Percentiles rank a stretch among this genome's conserved stretches.
Evolutionary conservation across 176 grass and related monocot species (phyloP).

Genomic region (Paspalum notatum): DNA sequence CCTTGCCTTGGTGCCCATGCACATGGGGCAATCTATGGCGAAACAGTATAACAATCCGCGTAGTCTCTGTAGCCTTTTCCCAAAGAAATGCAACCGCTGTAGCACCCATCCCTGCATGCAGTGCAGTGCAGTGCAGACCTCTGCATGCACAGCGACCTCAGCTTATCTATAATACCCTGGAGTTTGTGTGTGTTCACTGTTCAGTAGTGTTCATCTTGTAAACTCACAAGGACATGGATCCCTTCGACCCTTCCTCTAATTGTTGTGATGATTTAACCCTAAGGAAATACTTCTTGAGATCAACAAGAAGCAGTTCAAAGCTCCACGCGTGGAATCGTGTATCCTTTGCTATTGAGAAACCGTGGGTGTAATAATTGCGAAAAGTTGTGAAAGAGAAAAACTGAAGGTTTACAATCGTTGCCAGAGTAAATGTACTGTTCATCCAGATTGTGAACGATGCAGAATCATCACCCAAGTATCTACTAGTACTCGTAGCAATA

Average conservation of each 20-base stretch:
- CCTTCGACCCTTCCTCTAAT: neutral
- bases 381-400: no score
- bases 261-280: neutral
- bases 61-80: neutral
- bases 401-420: no score
- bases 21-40: slow-evolving; percentile 34
- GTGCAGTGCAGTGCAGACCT: neutral
- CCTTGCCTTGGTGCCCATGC: neutral
- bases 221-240: neutral
- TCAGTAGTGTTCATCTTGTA: neutral
- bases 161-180: no score
- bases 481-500: neutral
- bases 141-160: neutral
- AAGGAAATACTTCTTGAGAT: neutral
- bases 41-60: slow-evolving; percentile 5
- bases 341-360: no score
- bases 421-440: no score
- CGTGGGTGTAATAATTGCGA: no score
- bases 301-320: neutral
- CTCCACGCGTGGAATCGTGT: no score
- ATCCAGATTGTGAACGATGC: neutral
- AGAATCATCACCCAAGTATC: neutral
- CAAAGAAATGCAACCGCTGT: neutral
- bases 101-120: no score
- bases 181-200: no score